Evolutionary conservation across 2,329 filamentous ascomycete genomes (phyloP).

Genomic region (Cladophialophora chaetospira): DNA sequence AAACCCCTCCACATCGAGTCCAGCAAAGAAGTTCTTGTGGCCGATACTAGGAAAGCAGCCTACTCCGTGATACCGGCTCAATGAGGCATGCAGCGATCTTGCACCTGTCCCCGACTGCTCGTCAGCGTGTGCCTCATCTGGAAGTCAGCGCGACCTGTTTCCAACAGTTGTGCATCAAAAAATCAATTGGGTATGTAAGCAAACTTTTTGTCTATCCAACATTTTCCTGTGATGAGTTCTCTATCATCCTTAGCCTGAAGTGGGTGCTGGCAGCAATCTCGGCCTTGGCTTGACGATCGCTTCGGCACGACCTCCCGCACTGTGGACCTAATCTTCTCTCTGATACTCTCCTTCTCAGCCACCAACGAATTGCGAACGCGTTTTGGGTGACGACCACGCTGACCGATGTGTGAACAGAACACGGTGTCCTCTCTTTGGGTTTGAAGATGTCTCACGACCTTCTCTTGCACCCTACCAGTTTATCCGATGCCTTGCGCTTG

Average conservation of each 20-base stretch:
- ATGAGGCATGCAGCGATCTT: too few relatives aligned
- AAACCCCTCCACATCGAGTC: background rate
- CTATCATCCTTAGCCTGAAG: constrained; percentile 97
- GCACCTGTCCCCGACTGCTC: too few relatives aligned
- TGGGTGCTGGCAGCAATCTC: constrained; percentile 34
- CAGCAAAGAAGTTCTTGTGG: constrained; percentile 28
- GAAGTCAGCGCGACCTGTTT: background rate
- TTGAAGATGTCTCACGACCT: background rate
- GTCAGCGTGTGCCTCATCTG: background rate
- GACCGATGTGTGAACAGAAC: background rate
- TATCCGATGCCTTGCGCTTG: constrained; percentile 5
- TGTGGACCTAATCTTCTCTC: constrained; percentile 53
- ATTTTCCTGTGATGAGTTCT: constrained; percentile 73
- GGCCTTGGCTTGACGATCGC: constrained; percentile 31
- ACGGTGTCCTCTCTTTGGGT: background rate
- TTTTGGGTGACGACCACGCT: background rate
- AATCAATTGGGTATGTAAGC: constrained; percentile 11
- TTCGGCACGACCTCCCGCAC: constrained; percentile 39
- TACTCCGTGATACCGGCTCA: constrained; percentile 4
- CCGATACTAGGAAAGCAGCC: constrained; percentile 19
- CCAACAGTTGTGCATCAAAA: background rate
- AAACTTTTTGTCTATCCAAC: constrained; percentile 12
- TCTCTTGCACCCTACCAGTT: background rate
- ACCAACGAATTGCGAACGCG: background rate
- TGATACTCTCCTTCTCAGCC: constrained; percentile 34